Conservation (phyloP, 768 basidiomycete species). For the Russula abietina region DNA sequence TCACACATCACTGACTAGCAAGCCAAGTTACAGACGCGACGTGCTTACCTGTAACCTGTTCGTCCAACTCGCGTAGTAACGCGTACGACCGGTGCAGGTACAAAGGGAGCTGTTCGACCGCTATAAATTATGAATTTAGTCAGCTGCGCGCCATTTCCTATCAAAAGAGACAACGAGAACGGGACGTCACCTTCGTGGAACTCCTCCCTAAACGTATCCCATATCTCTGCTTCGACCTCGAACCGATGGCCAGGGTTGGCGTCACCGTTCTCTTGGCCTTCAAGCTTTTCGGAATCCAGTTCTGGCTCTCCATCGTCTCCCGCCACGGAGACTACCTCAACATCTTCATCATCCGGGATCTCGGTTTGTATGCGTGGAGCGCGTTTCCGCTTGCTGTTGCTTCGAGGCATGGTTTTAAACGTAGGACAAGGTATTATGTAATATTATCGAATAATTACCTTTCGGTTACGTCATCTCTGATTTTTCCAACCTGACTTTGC, state of each 20-base stretch:
- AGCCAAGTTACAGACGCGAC: not conserved
- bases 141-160: not conserved
- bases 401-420: conserved; percentile 1
- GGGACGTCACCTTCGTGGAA: conserved; percentile 16
- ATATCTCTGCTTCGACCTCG: conserved; percentile 14
- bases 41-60: conserved; percentile 19
- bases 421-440: not conserved
- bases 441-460: not conserved
- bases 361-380: conserved; percentile 3
- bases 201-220: conserved; percentile 23
- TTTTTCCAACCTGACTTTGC: too few species aligned
- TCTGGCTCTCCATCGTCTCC: conserved; percentile 10
- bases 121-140: conserved; percentile 2
- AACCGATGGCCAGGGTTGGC: not conserved
- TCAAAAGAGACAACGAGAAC: not conserved
- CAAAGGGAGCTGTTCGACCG: conserved; percentile 24
- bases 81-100: conserved; percentile 23
- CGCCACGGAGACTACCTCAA: not conserved
- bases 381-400: conserved; percentile 20
- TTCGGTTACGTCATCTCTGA: not conserved
- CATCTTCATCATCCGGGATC: not conserved
- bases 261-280: not conserved
- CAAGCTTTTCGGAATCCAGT: not conserved
- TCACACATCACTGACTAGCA: not conserved
- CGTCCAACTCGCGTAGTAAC: conserved; percentile 21